Evolutionary conservation across 768 basidiomycete species (phyloP).

Genomic region (Boletus sp.): DNA sequence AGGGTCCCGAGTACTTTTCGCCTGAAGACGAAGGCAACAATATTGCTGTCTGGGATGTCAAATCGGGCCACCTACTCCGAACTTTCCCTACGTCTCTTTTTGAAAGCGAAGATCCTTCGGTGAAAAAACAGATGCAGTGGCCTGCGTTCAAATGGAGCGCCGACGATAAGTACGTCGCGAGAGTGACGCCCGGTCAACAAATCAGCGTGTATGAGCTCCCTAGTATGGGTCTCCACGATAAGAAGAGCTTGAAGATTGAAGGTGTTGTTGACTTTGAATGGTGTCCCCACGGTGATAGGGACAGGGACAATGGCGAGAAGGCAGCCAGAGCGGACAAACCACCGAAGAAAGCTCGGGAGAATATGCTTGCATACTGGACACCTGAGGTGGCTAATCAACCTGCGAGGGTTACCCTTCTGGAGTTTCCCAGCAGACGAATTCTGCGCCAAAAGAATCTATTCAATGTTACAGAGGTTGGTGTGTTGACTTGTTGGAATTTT

Average conservation of each 20-base stretch:
- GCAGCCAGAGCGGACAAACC: constrained; percentile 41
- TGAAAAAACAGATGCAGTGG: constrained; percentile 89
- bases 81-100: constrained; percentile 75
- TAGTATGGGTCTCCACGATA: constrained; percentile 89
- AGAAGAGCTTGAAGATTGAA: constrained; percentile 96
- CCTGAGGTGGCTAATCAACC: constrained; percentile 97
- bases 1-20: constrained; percentile 84
- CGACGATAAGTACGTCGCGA: constrained; percentile 92
- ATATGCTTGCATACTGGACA: constrained; percentile 96
- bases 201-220: constrained; percentile 97
- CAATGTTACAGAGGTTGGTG: constrained; percentile 90
- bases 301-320: constrained; percentile 66
- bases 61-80: constrained; percentile 86
- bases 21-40: constrained; percentile 96
- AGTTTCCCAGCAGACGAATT: constrained; percentile 80
- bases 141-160: constrained; percentile 96
- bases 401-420: constrained; percentile 90
- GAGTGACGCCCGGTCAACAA: constrained; percentile 85
- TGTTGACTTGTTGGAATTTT: constrained; percentile 1
- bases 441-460: constrained; percentile 96
- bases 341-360: constrained; percentile 72
- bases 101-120: constrained; percentile 54
- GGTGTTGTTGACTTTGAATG: constrained; percentile 98
- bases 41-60: constrained; percentile 98
- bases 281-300: constrained; percentile 91